Evolutionary conservation across 164 flowering plant species (phyloP).

Genomic region (Nymphaea colorata): DNA sequence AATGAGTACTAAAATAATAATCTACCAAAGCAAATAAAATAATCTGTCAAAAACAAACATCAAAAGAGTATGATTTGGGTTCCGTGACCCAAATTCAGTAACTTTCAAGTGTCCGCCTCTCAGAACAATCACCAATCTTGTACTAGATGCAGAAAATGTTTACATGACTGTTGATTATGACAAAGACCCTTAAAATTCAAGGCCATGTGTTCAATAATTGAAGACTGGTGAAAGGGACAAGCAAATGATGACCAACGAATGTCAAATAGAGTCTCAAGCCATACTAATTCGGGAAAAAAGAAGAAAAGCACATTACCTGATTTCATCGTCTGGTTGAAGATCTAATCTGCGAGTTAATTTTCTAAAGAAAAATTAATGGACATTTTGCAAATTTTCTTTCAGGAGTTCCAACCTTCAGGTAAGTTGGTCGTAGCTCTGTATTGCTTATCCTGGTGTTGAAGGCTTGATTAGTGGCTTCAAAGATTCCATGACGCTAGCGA

Average conservation of each 20-base stretch:
- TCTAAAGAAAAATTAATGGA: neutral
- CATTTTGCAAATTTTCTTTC: neutral
- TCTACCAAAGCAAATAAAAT: neutral
- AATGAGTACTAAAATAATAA: no score
- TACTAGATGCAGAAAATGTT: no score
- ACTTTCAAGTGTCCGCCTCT: neutral
- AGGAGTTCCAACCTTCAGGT: conserved; percentile 13
- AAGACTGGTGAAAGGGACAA: neutral
- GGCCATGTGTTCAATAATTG: neutral
- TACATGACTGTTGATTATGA: neutral
- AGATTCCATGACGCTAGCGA: conserved; percentile 57
- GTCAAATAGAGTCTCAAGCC: neutral
- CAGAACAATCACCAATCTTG: neutral
- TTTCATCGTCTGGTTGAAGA: neutral
- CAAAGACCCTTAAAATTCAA: neutral
- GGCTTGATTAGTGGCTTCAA: conserved; percentile 51
- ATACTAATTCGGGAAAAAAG: neutral
- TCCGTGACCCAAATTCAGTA: neutral
- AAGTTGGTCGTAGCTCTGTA: conserved; percentile 24
- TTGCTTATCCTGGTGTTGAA: conserved; percentile 32
- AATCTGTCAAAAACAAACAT: neutral
- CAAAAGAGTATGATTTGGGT: neutral
- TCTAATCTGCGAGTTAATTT: neutral
- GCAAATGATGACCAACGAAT: neutral
- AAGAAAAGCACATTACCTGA: neutral